Conservation (phyloP, 169 alveolate species). For the Cryptosporidium bovis region DNA sequence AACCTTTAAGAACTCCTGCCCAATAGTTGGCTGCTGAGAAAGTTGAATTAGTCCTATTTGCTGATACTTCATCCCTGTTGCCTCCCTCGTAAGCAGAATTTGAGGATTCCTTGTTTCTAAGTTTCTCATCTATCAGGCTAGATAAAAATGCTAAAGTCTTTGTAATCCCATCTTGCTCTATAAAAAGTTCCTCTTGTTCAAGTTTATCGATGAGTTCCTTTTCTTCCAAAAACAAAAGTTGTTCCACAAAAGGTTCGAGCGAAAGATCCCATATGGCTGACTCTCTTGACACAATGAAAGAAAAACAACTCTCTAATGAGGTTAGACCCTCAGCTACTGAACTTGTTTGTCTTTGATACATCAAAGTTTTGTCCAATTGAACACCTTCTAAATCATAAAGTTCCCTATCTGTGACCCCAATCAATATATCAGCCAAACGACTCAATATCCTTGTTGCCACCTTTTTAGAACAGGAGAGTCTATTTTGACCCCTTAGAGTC, state of each 20-base stretch:
- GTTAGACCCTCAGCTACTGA: constrained; percentile 19
- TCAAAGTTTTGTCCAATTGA: constrained; percentile 30
- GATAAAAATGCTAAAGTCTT: constrained; percentile 27
- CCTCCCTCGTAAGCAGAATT: not conserved
- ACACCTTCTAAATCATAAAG: constrained; percentile 25
- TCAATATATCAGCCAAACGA: constrained; percentile 46
- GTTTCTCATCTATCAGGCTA: constrained; percentile 10
- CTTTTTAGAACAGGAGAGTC: constrained; percentile 58
- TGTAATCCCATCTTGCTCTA: constrained; percentile 46
- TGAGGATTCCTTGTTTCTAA: not conserved
- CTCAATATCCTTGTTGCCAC: constrained; percentile 55
- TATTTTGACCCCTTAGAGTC: constrained; percentile 62
- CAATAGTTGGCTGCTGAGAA: constrained; percentile 44
- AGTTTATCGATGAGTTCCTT: constrained; percentile 51
- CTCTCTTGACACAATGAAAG: constrained; percentile 36
- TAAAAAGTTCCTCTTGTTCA: constrained; percentile 27
- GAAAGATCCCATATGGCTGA: constrained; percentile 63
- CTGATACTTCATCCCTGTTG: not conserved
- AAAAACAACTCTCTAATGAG: constrained; percentile 35
- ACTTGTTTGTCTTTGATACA: constrained; percentile 17
- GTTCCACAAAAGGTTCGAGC: constrained; percentile 37
- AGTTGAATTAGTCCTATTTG: constrained; percentile 7
- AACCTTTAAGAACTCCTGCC: constrained; percentile 71
- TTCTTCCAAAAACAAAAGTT: constrained; percentile 52
- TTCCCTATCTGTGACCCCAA: constrained; percentile 51